Base-by-base conservation (phyloP, 2,329 filamentous ascomycete genomes). In the Aureobasidium sp. region DNA sequence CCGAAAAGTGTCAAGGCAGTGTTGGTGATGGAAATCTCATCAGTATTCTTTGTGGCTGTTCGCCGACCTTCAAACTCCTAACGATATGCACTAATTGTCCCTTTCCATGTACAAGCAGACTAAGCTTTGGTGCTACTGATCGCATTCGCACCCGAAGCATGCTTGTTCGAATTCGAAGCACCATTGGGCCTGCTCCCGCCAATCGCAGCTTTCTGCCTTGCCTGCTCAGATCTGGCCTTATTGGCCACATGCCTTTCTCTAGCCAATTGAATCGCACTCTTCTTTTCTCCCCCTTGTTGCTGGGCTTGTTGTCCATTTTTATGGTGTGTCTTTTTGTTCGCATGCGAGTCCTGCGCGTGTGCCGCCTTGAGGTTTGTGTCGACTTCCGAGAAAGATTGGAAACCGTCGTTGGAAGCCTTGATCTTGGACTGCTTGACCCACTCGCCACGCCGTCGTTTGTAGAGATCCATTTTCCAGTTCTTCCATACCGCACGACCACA, bases 391-490 rank as follows among this genome's bases (percentile, higher is more conserved):
- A 76, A 76, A 8, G 68, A 69, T 58, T 74, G 71, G 61, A 76
- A 76, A 0, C 73, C 74, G 10, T 76, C 73, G 55, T 74, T 75
- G 44, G 71, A 73, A n/a, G 72, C 74, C 32, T 70, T 71, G 54
- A 67, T 66, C 50, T 82, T 83, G 10, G 78, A 79, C 59, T 80
- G 76, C 54, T 72, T 73, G 54, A 83, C 74, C 85, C 85, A 88
- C 53, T 86, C 82, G 5, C 71, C 73, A 35, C 80, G 71, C 49
- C 76, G 71, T 24, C 82, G 73, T 63, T 83, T 84, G 67, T 84
- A 88, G 5, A 85, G 68, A 66, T 88, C 85, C 79, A 88, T 84
- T 30, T 75, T 78, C 84, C 85, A 88, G 62, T 87, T 88, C 58
- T 81, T 76, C 83, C 84, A 87, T 10, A 88, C 83, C 3, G 80